phyloP scores from a whole-genome alignment of 441 rosid genomes.

The Syzygium syzygioides region DNA sequence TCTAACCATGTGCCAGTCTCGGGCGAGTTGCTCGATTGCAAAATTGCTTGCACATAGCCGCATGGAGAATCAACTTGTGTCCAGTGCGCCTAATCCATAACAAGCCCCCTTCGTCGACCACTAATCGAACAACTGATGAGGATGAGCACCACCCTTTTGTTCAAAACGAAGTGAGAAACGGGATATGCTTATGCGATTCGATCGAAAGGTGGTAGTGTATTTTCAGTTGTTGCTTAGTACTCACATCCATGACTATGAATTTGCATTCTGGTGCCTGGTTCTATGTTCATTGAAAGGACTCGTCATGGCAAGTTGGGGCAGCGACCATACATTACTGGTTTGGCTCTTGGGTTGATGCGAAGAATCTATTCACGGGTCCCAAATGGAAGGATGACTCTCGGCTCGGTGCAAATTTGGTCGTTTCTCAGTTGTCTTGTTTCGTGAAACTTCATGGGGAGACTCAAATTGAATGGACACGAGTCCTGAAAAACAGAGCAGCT shows the following conservation, averaged over 20 bases:
- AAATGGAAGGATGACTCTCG: neutral
- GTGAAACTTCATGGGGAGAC: neutral
- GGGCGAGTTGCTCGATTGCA: no score
- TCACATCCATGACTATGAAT: neutral
- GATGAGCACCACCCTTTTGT: neutral
- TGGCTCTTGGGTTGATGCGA: neutral
- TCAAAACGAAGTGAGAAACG: neutral
- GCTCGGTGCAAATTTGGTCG: neutral
- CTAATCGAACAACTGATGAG: neutral
- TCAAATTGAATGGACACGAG: neutral
- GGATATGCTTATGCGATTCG: neutral
- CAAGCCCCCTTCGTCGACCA: neutral
- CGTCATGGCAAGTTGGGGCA: neutral
- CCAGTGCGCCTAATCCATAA: neutral
- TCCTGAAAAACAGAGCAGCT: neutral
- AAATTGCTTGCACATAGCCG: no score
- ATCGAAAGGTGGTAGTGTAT: neutral
- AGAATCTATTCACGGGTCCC: neutral
- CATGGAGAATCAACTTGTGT: neutral
- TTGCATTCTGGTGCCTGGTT: neutral
- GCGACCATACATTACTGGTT: neutral
- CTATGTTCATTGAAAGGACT: neutral
- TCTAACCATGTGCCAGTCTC: no score
- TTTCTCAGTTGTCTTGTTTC: neutral
- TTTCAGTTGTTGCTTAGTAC: neutral